phyloP scores from a whole-genome alignment of 257 asterid species.

The Voacanga thouarsii region DNA sequence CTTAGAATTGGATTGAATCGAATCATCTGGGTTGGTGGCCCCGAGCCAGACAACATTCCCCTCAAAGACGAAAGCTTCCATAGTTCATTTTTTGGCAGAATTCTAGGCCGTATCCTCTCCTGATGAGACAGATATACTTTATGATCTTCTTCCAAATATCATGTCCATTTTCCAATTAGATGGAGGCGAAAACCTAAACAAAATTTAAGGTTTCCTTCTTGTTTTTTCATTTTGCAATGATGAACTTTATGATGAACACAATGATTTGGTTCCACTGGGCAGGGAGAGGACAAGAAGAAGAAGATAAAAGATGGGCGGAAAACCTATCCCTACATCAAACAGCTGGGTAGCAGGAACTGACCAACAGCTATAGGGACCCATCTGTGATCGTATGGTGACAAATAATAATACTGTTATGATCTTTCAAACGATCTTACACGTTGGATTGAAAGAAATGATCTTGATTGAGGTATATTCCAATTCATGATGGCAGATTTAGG shows the following conservation, averaged over 20 bases:
- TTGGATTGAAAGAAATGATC: neutral
- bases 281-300: conserved; percentile 1
- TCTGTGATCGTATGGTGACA: neutral
- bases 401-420: neutral
- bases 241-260: conserved; percentile 24
- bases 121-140: neutral
- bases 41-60: conserved; percentile 59
- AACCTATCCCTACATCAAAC: conserved; percentile 16
- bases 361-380: neutral
- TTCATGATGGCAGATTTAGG: conserved; percentile 4
- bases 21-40: conserved; percentile 16
- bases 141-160: neutral
- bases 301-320: neutral
- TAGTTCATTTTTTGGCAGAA: neutral
- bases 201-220: neutral
- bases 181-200: neutral
- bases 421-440: neutral
- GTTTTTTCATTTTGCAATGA: conserved; percentile 13
- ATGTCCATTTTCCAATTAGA: neutral
- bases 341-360: conserved; percentile 22
- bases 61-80: conserved; percentile 31
- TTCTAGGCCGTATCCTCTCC: neutral
- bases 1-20: neutral
- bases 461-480: neutral
- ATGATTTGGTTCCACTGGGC: conserved; percentile 23